These are phyloP conservation scores for Drosera capensis DNA, from an alignment of 148 eudicot genomes.

Conservation along the genomic window DNA sequence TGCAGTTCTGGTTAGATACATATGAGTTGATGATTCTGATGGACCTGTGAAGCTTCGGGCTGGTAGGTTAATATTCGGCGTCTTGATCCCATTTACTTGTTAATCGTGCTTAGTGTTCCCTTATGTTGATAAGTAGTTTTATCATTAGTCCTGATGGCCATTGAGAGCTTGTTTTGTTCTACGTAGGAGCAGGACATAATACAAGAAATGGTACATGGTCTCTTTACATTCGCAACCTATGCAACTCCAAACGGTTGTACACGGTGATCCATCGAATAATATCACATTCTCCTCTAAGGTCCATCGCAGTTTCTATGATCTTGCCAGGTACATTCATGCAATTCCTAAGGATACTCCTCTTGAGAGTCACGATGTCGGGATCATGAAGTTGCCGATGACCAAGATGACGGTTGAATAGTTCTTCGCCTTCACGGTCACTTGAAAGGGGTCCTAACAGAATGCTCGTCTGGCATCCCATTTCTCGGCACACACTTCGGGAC, in stretches of 20 bases:
- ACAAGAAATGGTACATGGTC: no score
- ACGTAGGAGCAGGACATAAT: no score
- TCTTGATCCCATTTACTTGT: no score
- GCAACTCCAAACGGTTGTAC: slow-evolving; percentile 1
- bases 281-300: slow-evolving; percentile 12
- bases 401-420: slow-evolving; percentile 10
- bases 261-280: slow-evolving; percentile 11
- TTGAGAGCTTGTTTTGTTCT: no score
- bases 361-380: slow-evolving; percentile 6
- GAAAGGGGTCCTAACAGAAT: slow-evolving; percentile 6
- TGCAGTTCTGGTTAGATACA: no score
- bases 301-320: slow-evolving; percentile 6
- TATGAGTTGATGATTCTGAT: no score
- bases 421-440: slow-evolving; percentile 10
- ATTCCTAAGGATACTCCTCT: slow-evolving; percentile 4
- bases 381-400: not conserved
- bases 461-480: slow-evolving; percentile 9
- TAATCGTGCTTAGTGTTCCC: no score
- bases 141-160: no score
- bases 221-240: not conserved
- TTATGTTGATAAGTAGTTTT: no score
- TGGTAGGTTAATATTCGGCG: no score
- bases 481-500: slow-evolving; percentile 8
- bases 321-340: slow-evolving; percentile 13
- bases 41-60: no score